Conservation (phyloP, 768 basidiomycete genomes). For the Naematelia encephala region DNA sequence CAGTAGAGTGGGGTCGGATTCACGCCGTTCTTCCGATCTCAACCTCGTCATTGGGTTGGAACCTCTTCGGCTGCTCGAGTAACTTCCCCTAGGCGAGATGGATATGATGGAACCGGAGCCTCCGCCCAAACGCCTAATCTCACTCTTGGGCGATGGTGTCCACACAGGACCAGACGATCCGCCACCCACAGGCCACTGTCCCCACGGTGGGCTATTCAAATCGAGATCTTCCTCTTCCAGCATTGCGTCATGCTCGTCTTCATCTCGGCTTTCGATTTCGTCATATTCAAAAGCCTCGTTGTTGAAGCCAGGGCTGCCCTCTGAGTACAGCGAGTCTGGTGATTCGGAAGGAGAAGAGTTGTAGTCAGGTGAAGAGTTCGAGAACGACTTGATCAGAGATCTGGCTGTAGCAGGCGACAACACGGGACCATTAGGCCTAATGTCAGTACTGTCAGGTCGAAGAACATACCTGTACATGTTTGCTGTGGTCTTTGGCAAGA, state of each 20-base stretch:
- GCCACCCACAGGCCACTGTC: constrained; percentile 25
- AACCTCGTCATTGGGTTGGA: constrained; percentile 6
- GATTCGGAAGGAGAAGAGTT: constrained; percentile 28
- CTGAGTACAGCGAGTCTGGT: constrained; percentile 41
- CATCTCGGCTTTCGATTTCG: constrained; percentile 13
- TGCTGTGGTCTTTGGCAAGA: neutral
- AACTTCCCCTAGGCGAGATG: constrained; percentile 34
- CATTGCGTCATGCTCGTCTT: constrained; percentile 25
- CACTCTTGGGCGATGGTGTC: neutral
- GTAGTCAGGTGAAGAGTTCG: constrained; percentile 8
- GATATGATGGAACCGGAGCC: constrained; percentile 38
- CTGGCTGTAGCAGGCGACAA: constrained; percentile 20
- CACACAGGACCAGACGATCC: neutral
- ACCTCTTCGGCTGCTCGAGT: constrained; percentile 15
- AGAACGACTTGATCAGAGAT: constrained; percentile 12
- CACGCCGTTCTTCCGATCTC: constrained; percentile 15
- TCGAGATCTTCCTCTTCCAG: constrained; percentile 14
- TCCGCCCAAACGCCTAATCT: neutral
- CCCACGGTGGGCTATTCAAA: constrained; percentile 18
- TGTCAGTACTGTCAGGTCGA: neutral
- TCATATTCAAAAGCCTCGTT: constrained; percentile 34
- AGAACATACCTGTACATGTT: neutral
- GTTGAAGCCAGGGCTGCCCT: constrained; percentile 28
- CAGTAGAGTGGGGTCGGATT: constrained; percentile 33
- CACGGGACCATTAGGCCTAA: constrained; percentile 5